Evolutionary conservation across 768 basidiomycete species (phyloP), one percentile per base, ranked within the genome.

Genomic region (Suillus cothurnatus): DNA sequence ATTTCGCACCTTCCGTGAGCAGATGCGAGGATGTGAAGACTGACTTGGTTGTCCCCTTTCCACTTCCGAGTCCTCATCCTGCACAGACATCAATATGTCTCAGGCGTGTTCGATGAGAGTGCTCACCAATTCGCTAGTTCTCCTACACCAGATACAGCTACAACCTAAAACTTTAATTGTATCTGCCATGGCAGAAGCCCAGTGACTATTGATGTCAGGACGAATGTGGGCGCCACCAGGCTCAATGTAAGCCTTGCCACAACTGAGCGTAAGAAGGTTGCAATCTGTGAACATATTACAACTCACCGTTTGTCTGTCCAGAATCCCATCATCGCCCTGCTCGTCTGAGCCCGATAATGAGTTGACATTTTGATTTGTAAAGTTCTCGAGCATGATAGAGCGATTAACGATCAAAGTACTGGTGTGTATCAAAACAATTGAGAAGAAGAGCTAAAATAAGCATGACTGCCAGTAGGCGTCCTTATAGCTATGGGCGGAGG

Each of bases 341-440:
- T 45, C 7, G 8, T n/a, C 21, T 1, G 3, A 43, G 34, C 19
- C 14, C 6, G 17, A 12, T 49, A 63, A 56, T 14, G 61, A 64
- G 50, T 55, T 34, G 19, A 52, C 14, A 17, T 49, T 57, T 19
- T n/a, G n/a, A n/a, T 64, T 62, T 67, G 36, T 64, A 28, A 74
- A 70, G 59, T 61, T 67, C 56, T 28, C 7, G n/a, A 67, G 38
- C 68, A 72, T 70, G 47, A 28, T 32, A 6, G 57, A 34, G 28
- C 23, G 36, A 58, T 58, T 39, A 58, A 21, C 12, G 2, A 15
- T 58, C 4, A 19, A 39, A 58, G 17, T 28, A 23, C 6, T 59
- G 26, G 28, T 36, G 23, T 28, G 39, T 28, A 28, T 28, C 1
- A 4, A 41, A 2, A 21, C 28, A 21, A 5, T 26, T 38, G 26